Percentiles rank a stretch among this genome's conserved stretches.
phyloP scores from a whole-genome alignment of 2,329 filamentous ascomycete species.

The Cladorrhinum sp. region DNA sequence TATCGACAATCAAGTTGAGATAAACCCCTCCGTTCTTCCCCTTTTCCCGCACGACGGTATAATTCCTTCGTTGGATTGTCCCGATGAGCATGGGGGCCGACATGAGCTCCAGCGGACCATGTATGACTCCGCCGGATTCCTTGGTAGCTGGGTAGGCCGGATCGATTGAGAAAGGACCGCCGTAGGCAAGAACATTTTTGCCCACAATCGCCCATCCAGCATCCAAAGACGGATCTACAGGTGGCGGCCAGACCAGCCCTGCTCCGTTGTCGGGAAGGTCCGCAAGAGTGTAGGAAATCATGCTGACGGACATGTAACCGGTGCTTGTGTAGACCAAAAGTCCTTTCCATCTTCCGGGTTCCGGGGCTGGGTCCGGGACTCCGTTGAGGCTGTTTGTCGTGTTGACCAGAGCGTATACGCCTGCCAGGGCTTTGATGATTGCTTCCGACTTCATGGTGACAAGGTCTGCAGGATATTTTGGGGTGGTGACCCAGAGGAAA shows the following conservation, averaged over 20 bases:
- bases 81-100: background rate
- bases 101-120: background rate
- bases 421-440: background rate
- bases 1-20: background rate
- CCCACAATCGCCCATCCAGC: background rate
- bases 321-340: conserved; percentile 2
- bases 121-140: background rate
- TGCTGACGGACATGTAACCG: background rate
- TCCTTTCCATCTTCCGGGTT: background rate
- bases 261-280: background rate
- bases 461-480: background rate
- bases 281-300: background rate
- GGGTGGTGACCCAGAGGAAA: too few species aligned
- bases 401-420: background rate
- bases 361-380: background rate
- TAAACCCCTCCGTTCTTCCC: background rate
- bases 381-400: background rate
- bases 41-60: background rate
- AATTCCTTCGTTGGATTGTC: background rate
- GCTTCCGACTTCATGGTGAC: background rate
- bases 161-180: background rate
- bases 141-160: background rate
- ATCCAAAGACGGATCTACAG: background rate
- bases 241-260: background rate
- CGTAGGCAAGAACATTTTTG: background rate